Conservation (phyloP, 345 rosid genomes). For the Citrus sp. region DNA sequence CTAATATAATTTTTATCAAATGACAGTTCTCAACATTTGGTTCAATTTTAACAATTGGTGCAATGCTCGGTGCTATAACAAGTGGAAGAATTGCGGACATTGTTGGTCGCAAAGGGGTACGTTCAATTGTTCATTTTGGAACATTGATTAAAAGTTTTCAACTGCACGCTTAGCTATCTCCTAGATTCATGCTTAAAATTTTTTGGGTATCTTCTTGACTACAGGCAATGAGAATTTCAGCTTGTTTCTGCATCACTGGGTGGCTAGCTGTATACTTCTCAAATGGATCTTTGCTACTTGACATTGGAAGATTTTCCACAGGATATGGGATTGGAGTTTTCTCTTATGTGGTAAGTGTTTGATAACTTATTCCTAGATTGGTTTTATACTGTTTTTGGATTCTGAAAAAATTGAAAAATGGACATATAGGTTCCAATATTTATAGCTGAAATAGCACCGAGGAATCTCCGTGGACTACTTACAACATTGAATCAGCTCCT, state of each 20-base stretch:
- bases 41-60: conserved; percentile 90
- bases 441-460: conserved; percentile 92
- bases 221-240: conserved; percentile 88
- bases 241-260: conserved; percentile 71
- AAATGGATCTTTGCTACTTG: conserved; percentile 56
- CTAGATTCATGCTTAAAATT: too few species aligned
- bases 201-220: not conserved
- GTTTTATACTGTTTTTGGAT: not conserved
- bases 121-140: not conserved
- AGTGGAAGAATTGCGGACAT: conserved; percentile 78
- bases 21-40: conserved; percentile 90
- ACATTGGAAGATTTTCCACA: conserved; percentile 77
- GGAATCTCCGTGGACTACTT: conserved; percentile 85
- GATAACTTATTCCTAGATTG: not conserved
- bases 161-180: too few species aligned
- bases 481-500: conserved; percentile 85
- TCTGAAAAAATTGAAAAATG: too few species aligned
- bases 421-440: conserved; percentile 66
- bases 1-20: not conserved
- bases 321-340: conserved; percentile 91
- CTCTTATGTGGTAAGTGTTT: conserved; percentile 73
- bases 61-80: conserved; percentile 87
- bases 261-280: conserved; percentile 81
- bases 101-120: conserved; percentile 85
- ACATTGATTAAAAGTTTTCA: not conserved